Evolutionary conservation across 2,329 filamentous ascomycete species (phyloP), one percentile per base, ranked within the genome.

Genomic region (Tolypocladium guangdongense): DNA sequence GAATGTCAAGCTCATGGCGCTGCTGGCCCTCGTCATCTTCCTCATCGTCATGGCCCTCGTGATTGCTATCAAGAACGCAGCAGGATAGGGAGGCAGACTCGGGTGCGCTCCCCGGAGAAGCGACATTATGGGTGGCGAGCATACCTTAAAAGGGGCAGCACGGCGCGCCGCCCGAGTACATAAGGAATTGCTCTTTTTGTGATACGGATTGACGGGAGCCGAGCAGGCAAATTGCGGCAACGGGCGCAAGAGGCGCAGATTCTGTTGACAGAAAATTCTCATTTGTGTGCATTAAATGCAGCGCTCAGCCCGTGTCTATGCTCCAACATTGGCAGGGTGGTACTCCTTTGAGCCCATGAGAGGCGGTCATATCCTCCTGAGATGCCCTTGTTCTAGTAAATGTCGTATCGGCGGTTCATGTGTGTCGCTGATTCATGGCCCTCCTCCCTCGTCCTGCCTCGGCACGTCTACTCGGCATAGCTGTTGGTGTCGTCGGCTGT

Each of bases 1-100:
- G 84, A 97, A 99, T 69, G 81, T 95, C 47, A 95, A 95, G 75
- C 73, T 99, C 61, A 96, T 97, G 90, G 85, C 82, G 7, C 70
- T 99, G 61, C 66, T 91, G 57, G 76, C 71, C 4, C 65, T 96
- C 46, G 89, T 91, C 2, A 71, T 93, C 30, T 66, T 76, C 46
- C 65, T 83, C 57, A 80, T 83, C 59, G 61, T 83, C 47, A 61
- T 80, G 59, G 73, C 75, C n/a, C 77, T 82, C 54, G 71, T 81
- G 32, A 72, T 82, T 55, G 72, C 77, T 3, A 64, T 77, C 52
- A 81, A 78, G 70, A 77, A 75, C 52, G 64, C 56, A 45, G 55
- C 49, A 18, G 37, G 47, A 41, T 56, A 48, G 11, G 18, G 16
- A 18, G 14, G 4, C 32, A 30, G 18, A 14, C 18, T 5, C 27